Percentiles rank a stretch among this genome's conserved stretches.
Evolutionary conservation across 2,329 filamentous ascomycete genomes (phyloP).

Genomic region (Trichoderma sp.): DNA sequence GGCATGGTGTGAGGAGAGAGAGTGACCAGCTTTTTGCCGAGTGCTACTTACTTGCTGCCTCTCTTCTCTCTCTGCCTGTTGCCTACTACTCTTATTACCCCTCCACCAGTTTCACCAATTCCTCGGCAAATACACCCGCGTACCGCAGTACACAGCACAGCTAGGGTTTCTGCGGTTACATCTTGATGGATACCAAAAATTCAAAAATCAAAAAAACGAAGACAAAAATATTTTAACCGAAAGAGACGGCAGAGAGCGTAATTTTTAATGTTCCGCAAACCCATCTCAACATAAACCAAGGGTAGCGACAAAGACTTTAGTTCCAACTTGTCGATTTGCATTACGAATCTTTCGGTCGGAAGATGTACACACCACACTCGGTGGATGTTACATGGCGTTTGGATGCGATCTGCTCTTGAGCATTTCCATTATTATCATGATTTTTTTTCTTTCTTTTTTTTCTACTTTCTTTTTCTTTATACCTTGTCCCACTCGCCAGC

Average conservation of each 20-base stretch:
- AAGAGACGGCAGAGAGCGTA: neutral
- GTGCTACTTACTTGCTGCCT: neutral
- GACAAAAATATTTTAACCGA: neutral
- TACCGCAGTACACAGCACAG: neutral
- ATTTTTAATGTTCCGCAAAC: slow-evolving; percentile 9
- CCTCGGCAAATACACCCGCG: slow-evolving; percentile 1
- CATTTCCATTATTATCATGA: neutral
- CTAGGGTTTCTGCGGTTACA: neutral
- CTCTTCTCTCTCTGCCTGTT: neutral
- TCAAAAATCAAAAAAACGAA: neutral
- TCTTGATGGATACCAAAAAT: neutral
- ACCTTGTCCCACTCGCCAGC: neutral
- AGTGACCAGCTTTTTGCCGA: neutral
- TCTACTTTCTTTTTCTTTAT: neutral
- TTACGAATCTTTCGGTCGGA: neutral
- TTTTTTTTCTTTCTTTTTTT: neutral
- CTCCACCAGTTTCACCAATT: neutral
- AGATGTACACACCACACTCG: slow-evolving; percentile 2
- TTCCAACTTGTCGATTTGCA: neutral
- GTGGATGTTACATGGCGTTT: slow-evolving; percentile 21
- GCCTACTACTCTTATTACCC: neutral
- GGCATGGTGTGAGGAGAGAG: neutral
- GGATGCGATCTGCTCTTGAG: slow-evolving; percentile 6
- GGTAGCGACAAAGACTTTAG: neutral
- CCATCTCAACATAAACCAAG: neutral